These are phyloP conservation scores for Erysimum pusillum DNA, from an alignment of 441 rosid species.

Conservation along the genomic window DNA sequence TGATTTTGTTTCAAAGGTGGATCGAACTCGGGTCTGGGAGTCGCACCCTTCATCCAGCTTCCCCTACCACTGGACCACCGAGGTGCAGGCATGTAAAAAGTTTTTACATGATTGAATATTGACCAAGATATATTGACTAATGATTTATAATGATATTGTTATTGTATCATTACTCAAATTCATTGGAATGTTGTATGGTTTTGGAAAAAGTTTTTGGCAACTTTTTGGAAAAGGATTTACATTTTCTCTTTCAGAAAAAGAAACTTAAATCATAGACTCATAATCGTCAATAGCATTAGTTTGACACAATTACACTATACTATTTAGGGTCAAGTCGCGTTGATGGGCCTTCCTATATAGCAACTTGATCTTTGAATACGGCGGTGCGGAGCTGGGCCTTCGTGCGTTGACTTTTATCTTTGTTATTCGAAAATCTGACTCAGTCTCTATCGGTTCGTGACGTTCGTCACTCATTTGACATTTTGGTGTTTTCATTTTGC, in stretches of 20 bases:
- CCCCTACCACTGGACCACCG: too few relatives aligned
- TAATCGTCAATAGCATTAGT: background rate
- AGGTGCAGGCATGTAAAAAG: background rate
- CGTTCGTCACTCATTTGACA: slow-evolving; percentile 18
- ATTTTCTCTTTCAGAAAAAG: too few relatives aligned
- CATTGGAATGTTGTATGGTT: background rate
- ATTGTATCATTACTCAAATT: background rate
- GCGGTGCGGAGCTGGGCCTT: background rate
- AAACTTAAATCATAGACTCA: too few relatives aligned
- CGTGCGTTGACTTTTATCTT: slow-evolving; percentile 18
- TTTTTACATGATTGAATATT: background rate
- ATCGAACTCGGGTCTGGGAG: too few relatives aligned
- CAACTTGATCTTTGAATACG: slow-evolving; percentile 2
- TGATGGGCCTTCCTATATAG: background rate
- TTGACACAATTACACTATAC: background rate
- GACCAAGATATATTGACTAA: background rate
- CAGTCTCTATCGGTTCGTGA: slow-evolving; percentile 1
- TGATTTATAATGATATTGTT: background rate
- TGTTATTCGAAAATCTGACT: background rate
- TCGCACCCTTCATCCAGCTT: too few relatives aligned
- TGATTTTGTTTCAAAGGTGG: too few relatives aligned
- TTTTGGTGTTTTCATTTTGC: background rate
- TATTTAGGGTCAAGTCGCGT: background rate
- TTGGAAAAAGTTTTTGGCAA: background rate
- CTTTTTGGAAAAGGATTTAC: too few relatives aligned